Conservation (phyloP, 768 basidiomycete genomes). For the Phaeolepiota aurea region DNA sequence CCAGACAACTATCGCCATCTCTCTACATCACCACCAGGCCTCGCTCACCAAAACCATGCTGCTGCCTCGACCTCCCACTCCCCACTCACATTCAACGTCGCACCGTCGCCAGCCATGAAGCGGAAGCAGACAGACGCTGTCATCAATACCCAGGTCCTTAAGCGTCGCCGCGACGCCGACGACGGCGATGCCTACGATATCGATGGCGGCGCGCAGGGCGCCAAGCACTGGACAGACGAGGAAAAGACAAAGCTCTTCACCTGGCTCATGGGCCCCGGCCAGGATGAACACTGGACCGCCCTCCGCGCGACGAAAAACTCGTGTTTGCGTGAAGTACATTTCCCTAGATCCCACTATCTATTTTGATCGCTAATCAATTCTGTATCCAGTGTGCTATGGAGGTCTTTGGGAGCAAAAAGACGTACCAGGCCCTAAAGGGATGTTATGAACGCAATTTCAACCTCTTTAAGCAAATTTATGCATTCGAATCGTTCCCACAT, state of each 20-base stretch:
- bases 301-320: slow-evolving; percentile 78
- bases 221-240: slow-evolving; percentile 82
- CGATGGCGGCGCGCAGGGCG: slow-evolving; percentile 46
- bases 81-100: slow-evolving; percentile 28
- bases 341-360: slow-evolving; percentile 5
- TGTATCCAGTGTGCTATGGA: slow-evolving; percentile 53
- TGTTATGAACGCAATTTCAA: slow-evolving; percentile 84
- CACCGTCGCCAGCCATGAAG: slow-evolving; percentile 31
- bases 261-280: slow-evolving; percentile 66
- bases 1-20: slow-evolving; percentile 26
- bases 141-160: slow-evolving; percentile 26
- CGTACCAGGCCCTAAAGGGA: slow-evolving; percentile 77
- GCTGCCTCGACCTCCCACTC: slow-evolving; percentile 25
- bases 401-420: slow-evolving; percentile 70
- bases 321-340: slow-evolving; percentile 63
- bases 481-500: slow-evolving; percentile 50
- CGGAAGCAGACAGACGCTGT: slow-evolving; percentile 42
- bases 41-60: slow-evolving; percentile 26
- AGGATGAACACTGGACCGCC: slow-evolving; percentile 74
- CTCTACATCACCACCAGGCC: slow-evolving; percentile 28
- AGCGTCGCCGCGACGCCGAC: slow-evolving; percentile 39
- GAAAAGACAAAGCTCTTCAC: slow-evolving; percentile 72
- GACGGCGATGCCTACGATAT: slow-evolving; percentile 34
- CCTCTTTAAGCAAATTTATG: slow-evolving; percentile 75
- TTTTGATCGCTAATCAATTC: slow-evolving; percentile 4